Conservation (phyloP, 805 yeast genomes). For the Ogataea kodamae region DNA sequence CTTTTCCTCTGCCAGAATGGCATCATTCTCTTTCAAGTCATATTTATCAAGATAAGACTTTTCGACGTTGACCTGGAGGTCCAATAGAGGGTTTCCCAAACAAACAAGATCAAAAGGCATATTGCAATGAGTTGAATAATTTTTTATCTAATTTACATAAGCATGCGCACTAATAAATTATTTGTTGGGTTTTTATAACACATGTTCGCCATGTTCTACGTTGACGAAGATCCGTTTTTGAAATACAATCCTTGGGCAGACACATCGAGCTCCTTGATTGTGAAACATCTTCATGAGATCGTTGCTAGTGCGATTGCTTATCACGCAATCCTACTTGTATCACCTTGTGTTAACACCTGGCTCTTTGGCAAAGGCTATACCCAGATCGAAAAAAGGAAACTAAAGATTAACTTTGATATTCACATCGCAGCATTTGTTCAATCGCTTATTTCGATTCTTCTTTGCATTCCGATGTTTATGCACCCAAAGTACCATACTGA, state of each 20-base stretch:
- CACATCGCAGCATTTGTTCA: conserved; percentile 89
- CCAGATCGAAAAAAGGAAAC: conserved; percentile 38
- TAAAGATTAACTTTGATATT: conserved; percentile 76
- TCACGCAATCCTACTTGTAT: conserved; percentile 46
- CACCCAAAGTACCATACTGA: conserved; percentile 48
- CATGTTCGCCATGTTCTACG: conserved; percentile 13
- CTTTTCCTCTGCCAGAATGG: conserved; percentile 77
- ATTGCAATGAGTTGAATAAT: conserved; percentile 4
- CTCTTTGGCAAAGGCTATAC: conserved; percentile 57
- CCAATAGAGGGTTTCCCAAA: conserved; percentile 90
- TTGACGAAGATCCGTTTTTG: conserved; percentile 42
- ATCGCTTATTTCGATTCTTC: conserved; percentile 57
- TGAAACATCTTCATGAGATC: conserved; percentile 76
- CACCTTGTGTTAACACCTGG: conserved; percentile 48
- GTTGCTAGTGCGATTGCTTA: conserved; percentile 58
- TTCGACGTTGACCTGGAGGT: conserved; percentile 75
- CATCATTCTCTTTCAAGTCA: conserved; percentile 85
- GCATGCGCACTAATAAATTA: conserved; percentile 2
- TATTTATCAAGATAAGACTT: conserved; percentile 73
- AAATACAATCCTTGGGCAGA: conserved; percentile 44
- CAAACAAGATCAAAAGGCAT: conserved; percentile 73
- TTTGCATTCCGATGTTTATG: conserved; percentile 62
- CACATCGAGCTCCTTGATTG: conserved; percentile 39
- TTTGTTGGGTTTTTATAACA: conserved; percentile 7
- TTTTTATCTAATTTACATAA: conserved; percentile 8